Conservation (phyloP, 495 filamentous ascomycete genomes). For the Neurospora hispaniola region DNA sequence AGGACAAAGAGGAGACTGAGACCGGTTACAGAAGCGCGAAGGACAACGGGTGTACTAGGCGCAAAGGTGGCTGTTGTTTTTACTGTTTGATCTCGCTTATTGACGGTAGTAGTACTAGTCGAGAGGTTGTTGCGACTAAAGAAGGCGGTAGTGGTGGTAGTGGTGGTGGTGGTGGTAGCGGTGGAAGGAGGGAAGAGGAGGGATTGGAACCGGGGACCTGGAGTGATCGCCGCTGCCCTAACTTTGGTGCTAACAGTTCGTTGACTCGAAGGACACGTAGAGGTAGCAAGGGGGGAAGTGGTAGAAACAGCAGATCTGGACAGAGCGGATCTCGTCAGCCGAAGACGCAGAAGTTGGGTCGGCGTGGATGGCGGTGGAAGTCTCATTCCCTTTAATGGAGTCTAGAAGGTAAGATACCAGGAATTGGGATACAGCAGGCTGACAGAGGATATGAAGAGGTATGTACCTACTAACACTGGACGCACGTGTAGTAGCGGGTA, state of each 20-base stretch:
- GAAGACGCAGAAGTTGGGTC: slow-evolving; percentile 1
- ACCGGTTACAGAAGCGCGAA: background rate
- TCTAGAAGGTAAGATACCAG: background rate
- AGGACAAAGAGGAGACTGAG: slow-evolving; percentile 9
- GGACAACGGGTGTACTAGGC: background rate
- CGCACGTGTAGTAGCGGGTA: background rate
- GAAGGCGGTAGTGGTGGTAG: background rate
- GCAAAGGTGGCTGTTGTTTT: background rate
- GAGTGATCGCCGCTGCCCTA: background rate
- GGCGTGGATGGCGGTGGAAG: slow-evolving; percentile 1
- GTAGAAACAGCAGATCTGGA: background rate
- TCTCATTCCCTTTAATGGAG: background rate
- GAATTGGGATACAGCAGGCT: background rate
- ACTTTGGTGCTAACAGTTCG: background rate
- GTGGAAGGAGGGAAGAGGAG: background rate
- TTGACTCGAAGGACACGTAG: background rate
- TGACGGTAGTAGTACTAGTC: background rate
- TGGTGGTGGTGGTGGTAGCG: background rate
- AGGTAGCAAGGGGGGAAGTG: slow-evolving; percentile 1
- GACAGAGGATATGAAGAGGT: background rate
- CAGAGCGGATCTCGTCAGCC: slow-evolving; percentile 4
- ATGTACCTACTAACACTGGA: background rate
- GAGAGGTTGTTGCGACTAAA: background rate
- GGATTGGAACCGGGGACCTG: background rate
- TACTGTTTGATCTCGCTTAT: background rate